Percentiles rank a stretch among this genome's conserved stretches.
Evolutionary conservation across 805 yeast genomes (phyloP).

Genomic region (Wickerhamomyces subpelliculosus): DNA sequence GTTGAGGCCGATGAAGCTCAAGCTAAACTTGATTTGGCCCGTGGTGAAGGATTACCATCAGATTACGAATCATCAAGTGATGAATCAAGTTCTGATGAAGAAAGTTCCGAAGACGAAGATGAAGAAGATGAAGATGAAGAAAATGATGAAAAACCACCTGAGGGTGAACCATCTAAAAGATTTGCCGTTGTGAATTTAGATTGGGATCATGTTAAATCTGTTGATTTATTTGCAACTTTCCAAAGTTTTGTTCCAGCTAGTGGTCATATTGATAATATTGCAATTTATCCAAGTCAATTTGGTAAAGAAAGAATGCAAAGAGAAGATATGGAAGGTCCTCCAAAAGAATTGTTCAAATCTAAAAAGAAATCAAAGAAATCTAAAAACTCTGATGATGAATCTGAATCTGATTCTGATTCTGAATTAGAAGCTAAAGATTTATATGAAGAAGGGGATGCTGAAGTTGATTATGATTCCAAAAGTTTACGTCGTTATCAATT

Average conservation of each 20-base stretch:
- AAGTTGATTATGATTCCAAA: slow-evolving; percentile 75
- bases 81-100: slow-evolving; percentile 37
- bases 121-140: slow-evolving; percentile 50
- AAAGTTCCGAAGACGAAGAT: slow-evolving; percentile 38
- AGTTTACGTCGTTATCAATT: slow-evolving; percentile 85
- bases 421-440: slow-evolving; percentile 64
- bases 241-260: slow-evolving; percentile 74
- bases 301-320: slow-evolving; percentile 88
- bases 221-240: slow-evolving; percentile 85
- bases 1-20: slow-evolving; percentile 11
- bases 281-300: slow-evolving; percentile 81
- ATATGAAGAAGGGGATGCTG: slow-evolving; percentile 76
- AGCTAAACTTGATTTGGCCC: slow-evolving; percentile 45
- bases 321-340: slow-evolving; percentile 91
- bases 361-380: slow-evolving; percentile 34
- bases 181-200: slow-evolving; percentile 94
- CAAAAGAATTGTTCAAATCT: slow-evolving; percentile 61
- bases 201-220: slow-evolving; percentile 92
- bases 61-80: slow-evolving; percentile 36
- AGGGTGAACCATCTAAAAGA: slow-evolving; percentile 75
- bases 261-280: slow-evolving; percentile 61
- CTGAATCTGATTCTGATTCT: slow-evolving; percentile 40
- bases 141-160: slow-evolving; percentile 60
- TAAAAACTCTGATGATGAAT: slow-evolving; percentile 26
- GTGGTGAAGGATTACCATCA: slow-evolving; percentile 52